Base-by-base conservation (phyloP, 805 yeast species). In the Cyberlindnera mrakii region DNA sequence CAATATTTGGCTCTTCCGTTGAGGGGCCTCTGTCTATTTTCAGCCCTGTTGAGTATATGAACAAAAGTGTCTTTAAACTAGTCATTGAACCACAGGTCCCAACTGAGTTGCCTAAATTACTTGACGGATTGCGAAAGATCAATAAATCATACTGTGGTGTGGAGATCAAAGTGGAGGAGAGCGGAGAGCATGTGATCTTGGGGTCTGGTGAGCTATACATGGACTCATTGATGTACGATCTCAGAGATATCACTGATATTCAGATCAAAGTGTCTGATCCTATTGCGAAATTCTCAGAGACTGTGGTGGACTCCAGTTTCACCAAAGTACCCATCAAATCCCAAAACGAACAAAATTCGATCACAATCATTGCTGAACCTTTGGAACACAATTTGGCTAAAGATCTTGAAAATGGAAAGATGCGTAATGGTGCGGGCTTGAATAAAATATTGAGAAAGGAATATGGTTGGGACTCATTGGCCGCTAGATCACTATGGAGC, bases 171-270 rank as follows among this genome's bases (percentile, higher is more conserved):
- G 87, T 84, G 1, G 96, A 88, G 58, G 95, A 86, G 51, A 83
- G 90, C 40, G 96, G 97, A 2, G 97, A 89, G 53, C 87, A 84
- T 58, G 79, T 80, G 1, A 59, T 93, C 0, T 55, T 80, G 23
- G 96, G 93, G 0, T 77, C 87, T 9, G 99, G 99, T 6, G 98
- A 93, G 57, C 54, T 91, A 15, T 87, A 86, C 56, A 60, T 93
- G 63, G 98, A 93, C 60, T 85, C 93, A 52, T 65, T 85, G 19
- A 62, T 93, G 33, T 85, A 82, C 59, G 96, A 88, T 55, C 63
- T 93, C 35, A 68, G 97, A 49, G 60, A 67, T 53, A 46, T 54
- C 7, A 73, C 83, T 0, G 76, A 75, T 18, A 71, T 89, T 33
- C 84, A 82, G 40, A 77, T 93, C 42, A 85, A 82, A 57, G 83